Evolutionary conservation across 129 eudicot species (phyloP).

Genomic region (Flaveria ramosissima): DNA sequence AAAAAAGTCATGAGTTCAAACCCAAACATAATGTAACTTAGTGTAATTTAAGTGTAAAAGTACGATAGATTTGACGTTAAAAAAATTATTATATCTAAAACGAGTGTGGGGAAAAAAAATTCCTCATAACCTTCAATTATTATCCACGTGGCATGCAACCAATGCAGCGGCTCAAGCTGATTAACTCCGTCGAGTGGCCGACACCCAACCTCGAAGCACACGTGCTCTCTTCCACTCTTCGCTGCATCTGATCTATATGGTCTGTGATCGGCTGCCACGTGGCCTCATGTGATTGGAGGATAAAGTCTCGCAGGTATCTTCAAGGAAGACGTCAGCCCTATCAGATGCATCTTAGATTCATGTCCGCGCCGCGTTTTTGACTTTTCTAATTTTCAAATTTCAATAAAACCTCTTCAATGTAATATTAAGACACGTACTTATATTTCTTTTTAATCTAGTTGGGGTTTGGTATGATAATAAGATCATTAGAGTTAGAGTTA

Average conservation of each 20-base stretch:
- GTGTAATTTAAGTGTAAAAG: too few species aligned
- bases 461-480: too few species aligned
- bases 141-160: background rate
- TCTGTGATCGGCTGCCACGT: constrained; percentile 15
- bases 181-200: background rate
- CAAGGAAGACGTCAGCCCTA: constrained; percentile 39
- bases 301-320: constrained; percentile 26
- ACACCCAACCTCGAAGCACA: constrained; percentile 21
- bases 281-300: constrained; percentile 2
- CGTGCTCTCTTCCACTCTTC: constrained; percentile 41
- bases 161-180: constrained; percentile 26
- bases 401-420: background rate
- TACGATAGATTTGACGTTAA: too few species aligned
- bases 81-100: too few species aligned
- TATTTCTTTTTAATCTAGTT: too few species aligned
- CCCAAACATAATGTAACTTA: too few species aligned
- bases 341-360: constrained; percentile 13
- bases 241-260: constrained; percentile 42
- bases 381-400: background rate
- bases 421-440: background rate
- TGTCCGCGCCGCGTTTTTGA: constrained; percentile 34
- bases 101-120: too few species aligned
- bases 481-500: too few species aligned
- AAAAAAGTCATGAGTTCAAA: too few species aligned
- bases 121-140: background rate